These are phyloP conservation scores for Ilex aquifolium DNA, from an alignment of 257 asterid species.

Conservation along the genomic window DNA sequence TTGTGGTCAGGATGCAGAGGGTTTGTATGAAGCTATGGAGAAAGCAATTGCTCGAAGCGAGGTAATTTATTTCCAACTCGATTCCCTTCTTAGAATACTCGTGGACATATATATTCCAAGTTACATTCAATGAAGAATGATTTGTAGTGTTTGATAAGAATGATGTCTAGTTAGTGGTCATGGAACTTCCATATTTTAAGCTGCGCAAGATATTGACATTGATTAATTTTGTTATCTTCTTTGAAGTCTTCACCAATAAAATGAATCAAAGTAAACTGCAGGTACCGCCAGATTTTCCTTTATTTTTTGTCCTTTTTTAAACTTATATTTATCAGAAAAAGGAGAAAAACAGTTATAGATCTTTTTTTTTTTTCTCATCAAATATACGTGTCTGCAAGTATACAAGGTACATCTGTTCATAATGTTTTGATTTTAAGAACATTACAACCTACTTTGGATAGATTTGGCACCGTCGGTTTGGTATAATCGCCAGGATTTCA, in stretches of 20 bases:
- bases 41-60: constrained; percentile 66
- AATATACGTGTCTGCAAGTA: neutral
- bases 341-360: neutral
- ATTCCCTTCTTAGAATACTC: too few relatives aligned
- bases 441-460: too few relatives aligned
- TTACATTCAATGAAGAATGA: too few relatives aligned
- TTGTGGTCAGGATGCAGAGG: constrained; percentile 65
- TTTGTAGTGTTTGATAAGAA: too few relatives aligned
- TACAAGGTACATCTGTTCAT: too few relatives aligned
- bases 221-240: neutral
- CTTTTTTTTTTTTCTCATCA: neutral
- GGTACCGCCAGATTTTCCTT: neutral
- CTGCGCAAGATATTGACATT: neutral
- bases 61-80: constrained; percentile 29
- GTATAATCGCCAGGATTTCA: too few relatives aligned
- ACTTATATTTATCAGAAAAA: neutral
- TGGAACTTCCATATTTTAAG: neutral
- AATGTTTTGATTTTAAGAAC: too few relatives aligned
- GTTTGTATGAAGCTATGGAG: constrained; percentile 57
- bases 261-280: neutral
- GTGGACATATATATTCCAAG: too few relatives aligned
- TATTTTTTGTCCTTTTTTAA: neutral
- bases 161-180: neutral
- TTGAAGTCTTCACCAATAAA: neutral
- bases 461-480: too few relatives aligned